Percentiles rank a stretch among this genome's conserved stretches.
Conservation (phyloP, 169 alveolate species). For the Plasmodium yoelii region DNA sequence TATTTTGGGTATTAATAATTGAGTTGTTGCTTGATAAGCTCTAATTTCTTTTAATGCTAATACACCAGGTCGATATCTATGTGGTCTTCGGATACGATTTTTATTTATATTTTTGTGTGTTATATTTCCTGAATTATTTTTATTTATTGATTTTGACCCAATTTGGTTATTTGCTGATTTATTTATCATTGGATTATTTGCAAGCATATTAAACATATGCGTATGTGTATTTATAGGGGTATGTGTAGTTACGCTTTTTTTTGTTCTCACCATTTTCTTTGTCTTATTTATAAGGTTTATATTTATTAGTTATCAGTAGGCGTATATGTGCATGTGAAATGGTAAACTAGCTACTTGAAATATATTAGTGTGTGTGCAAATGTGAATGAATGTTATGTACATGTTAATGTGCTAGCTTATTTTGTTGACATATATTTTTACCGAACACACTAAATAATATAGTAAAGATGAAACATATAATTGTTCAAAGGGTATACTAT, state of each 20-base stretch:
- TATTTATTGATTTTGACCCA: neutral
- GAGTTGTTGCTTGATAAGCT: slow-evolving; percentile 94
- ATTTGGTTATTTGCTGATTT: slow-evolving; percentile 13
- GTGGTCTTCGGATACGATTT: slow-evolving; percentile 47
- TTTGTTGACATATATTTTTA: too few relatives aligned
- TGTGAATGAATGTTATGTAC: neutral
- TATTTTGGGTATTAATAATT: slow-evolving; percentile 94
- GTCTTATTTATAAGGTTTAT: too few relatives aligned
- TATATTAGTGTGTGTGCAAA: too few relatives aligned
- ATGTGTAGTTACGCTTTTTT: slow-evolving; percentile 32
- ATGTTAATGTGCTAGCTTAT: neutral
- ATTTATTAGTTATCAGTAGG: neutral
- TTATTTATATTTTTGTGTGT: slow-evolving; percentile 21
- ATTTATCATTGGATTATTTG: slow-evolving; percentile 24
- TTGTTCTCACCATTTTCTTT: slow-evolving; percentile 41
- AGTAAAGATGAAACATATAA: too few relatives aligned
- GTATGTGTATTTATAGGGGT: slow-evolving; percentile 17
- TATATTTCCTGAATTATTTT: slow-evolving; percentile 1
- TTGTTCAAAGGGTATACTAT: too few relatives aligned
- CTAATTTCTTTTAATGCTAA: slow-evolving; percentile 95
- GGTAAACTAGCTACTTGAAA: too few relatives aligned
- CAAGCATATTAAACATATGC: neutral
- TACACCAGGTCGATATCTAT: slow-evolving; percentile 87
- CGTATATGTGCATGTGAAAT: too few relatives aligned
- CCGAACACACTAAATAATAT: too few relatives aligned